These are phyloP conservation scores for Nigrospora oryzae DNA, from an alignment of 2,329 filamentous ascomycete genomes.

Conservation along the genomic window DNA sequence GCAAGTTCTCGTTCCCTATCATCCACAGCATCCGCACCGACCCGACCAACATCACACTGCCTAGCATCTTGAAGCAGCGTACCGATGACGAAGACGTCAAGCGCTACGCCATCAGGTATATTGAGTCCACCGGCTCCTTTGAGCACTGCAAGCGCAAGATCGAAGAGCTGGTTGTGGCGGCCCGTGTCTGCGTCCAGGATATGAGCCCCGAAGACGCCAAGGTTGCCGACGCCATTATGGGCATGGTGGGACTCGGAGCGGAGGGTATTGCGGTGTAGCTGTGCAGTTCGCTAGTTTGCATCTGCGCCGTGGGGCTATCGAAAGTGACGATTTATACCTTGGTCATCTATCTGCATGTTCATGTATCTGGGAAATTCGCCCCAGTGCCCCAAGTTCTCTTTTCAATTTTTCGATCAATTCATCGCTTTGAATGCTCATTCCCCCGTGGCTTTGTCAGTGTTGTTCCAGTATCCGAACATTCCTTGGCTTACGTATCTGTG, in stretches of 20 bases:
- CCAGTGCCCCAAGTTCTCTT: no score
- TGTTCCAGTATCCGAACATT: no score
- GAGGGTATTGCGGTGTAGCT: background rate
- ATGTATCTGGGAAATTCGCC: no score
- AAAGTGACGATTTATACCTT: no score
- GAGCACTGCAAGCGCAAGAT: background rate
- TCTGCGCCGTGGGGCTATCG: no score
- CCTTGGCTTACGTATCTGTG: no score
- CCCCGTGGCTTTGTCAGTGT: no score
- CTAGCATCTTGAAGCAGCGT: slow-evolving; percentile 90
- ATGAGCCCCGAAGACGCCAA: background rate
- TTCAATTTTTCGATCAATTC: no score
- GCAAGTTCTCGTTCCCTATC: slow-evolving; percentile 93
- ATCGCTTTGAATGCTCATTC: no score
- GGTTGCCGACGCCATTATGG: background rate
- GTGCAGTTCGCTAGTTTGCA: no score
- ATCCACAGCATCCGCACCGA: slow-evolving; percentile 84
- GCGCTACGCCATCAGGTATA: slow-evolving; percentile 79
- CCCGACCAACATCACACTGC: slow-evolving; percentile 65
- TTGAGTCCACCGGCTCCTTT: slow-evolving; percentile 86
- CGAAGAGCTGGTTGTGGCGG: background rate
- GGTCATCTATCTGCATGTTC: no score
- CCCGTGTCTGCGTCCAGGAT: background rate
- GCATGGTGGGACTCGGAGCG: background rate
- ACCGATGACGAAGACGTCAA: slow-evolving; percentile 82